Base-by-base conservation (phyloP, 2,329 filamentous ascomycete species). In the Claviceps fusiformis region DNA sequence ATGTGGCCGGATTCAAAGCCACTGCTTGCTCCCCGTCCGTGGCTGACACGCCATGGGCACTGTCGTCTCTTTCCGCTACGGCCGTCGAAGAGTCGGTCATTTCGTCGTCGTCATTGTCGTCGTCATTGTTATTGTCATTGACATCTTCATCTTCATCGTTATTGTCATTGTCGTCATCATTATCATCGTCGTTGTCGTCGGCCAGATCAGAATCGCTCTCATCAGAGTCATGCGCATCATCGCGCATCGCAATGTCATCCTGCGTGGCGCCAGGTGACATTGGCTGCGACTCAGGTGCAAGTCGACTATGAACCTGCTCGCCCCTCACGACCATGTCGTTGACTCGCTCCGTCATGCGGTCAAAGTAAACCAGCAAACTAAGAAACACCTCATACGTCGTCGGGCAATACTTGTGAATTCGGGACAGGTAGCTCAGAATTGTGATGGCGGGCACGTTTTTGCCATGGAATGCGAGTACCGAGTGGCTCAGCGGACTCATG, bases 331-430 rank as follows among this genome's bases (percentile, higher is more conserved):
- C 86, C 56, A 85, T 78, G 48, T 86, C 85, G 67, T 97, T 97
- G 57, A 97, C 90, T 56, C 89, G 81, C 68, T 97, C 93, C 47
- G 92, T 96, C 93, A 98, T 98, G 59, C 93, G 87, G 68, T 98
- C 93, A 71, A 98, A 98, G 71, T 97, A 98, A 37, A 98, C 91
- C 55, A 98, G 73, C 64, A 98, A 72, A 67, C 91, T 96, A 57
- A 98, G 74, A 66, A 98, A 98, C 0, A 98, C 93, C 70, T 98
- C 93, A 67, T 95, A 98, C 0, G 93, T 97, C 6, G 93, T 97
- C 0, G 93, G 93, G 65, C 93, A 98, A 72, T 98, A 98, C 73
- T 96, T 96, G 73, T 98, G 92, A 67, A 98, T 97, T 57, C 93
- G 85, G 63, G 86, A 92, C 54, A 98, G 75, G 65, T 98, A 98